These are phyloP conservation scores for Zygosaccharomyces bailii DNA, from an alignment of 805 yeast species.

Conservation along the genomic window DNA sequence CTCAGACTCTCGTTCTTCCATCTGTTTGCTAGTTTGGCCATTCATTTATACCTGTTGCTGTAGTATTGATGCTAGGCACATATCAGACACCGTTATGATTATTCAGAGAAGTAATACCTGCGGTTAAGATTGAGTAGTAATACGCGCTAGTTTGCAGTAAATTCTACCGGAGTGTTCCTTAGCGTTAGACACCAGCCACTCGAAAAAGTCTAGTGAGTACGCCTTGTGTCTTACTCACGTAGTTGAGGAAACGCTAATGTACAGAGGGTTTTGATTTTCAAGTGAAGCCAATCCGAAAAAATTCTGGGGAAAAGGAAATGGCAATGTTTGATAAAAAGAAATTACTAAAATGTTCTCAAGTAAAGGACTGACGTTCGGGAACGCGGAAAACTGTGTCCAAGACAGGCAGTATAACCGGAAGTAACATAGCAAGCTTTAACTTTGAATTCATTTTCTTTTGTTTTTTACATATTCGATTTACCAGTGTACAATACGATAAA, in stretches of 20 bases:
- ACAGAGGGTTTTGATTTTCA: background rate
- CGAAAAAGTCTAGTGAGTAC: no score
- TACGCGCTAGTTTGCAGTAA: background rate
- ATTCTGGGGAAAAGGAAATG: background rate
- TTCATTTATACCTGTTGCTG: constrained; percentile 7
- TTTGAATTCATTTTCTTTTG: background rate
- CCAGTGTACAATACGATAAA: constrained; percentile 3
- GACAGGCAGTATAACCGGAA: background rate
- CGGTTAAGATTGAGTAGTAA: background rate
- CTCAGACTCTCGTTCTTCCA: constrained; percentile 11
- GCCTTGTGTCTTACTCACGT: background rate
- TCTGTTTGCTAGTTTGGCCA: constrained; percentile 8
- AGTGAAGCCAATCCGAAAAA: background rate
- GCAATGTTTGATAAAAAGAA: background rate
- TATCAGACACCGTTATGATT: constrained; percentile 3
- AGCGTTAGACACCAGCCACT: background rate
- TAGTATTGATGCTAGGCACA: background rate
- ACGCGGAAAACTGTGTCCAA: no score
- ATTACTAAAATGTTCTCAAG: background rate
- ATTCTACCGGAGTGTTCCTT: background rate
- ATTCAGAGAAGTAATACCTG: background rate
- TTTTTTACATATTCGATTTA: constrained; percentile 1
- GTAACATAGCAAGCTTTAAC: background rate
- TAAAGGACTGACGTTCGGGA: no score
- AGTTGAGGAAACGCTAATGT: no score